Conservation (phyloP, 768 basidiomycete species). For the Podaxis pistillaris region DNA sequence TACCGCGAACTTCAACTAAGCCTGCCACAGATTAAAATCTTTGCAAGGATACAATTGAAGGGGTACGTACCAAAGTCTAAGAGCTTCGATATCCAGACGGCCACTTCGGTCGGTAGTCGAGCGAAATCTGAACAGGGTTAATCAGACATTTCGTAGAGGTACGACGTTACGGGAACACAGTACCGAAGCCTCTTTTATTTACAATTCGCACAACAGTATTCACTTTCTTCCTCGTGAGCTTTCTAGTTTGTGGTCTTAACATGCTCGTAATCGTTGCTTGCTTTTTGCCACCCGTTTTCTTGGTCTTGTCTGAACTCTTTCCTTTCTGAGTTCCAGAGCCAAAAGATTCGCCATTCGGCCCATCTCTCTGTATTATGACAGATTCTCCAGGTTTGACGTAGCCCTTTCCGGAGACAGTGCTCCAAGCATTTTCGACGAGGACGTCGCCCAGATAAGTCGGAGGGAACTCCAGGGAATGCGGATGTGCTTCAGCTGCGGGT, state of each 20-base stretch:
- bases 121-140: constrained; percentile 60
- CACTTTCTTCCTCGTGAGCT: constrained; percentile 52
- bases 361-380: constrained; percentile 57
- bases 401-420: constrained; percentile 70
- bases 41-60: background rate
- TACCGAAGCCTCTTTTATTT: constrained; percentile 66
- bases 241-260: constrained; percentile 56
- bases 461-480: constrained; percentile 12
- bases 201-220: constrained; percentile 68
- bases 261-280: constrained; percentile 66
- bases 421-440: constrained; percentile 74
- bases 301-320: constrained; percentile 27
- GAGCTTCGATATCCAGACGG: constrained; percentile 72
- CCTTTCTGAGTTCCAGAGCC: constrained; percentile 21
- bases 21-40: constrained; percentile 32
- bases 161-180: constrained; percentile 13
- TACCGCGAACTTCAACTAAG: constrained; percentile 64
- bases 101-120: constrained; percentile 64
- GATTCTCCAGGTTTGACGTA: constrained; percentile 67
- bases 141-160: background rate
- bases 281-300: constrained; percentile 48
- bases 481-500: constrained; percentile 21
- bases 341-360: constrained; percentile 31
- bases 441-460: constrained; percentile 66
- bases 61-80: constrained; percentile 60